These are phyloP conservation scores for Antitrichia curtipendula DNA, from an alignment of 225 moss, liverwort and hornwort genomes.

Conservation along the genomic window DNA sequence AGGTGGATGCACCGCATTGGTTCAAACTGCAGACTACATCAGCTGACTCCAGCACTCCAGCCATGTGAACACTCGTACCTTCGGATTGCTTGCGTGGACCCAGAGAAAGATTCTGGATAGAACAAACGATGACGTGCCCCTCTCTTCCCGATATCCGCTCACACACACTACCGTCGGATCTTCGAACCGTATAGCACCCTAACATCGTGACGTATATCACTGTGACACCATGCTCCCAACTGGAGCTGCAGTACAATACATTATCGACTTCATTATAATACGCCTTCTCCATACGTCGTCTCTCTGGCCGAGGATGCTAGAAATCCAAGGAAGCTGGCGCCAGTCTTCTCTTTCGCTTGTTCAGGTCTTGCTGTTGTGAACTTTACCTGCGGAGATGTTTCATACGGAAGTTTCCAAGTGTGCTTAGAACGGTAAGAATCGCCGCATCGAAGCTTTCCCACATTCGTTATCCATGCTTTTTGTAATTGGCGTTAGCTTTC, in stretches of 20 bases:
- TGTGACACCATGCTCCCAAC: neutral
- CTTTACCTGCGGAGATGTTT: neutral
- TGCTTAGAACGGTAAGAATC: neutral
- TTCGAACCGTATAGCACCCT: neutral
- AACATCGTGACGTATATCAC: neutral
- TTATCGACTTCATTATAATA: neutral
- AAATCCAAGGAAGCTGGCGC: neutral
- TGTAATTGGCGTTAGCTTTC: neutral
- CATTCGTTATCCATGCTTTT: neutral
- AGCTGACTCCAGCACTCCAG: neutral
- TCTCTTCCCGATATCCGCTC: neutral
- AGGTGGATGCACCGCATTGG: neutral
- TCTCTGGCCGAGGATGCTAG: neutral
- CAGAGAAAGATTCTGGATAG: constrained; percentile 5
- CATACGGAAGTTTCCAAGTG: neutral
- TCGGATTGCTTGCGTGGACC: neutral
- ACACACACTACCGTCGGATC: neutral
- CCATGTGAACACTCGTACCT: neutral
- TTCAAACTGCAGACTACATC: neutral
- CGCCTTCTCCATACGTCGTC: neutral
- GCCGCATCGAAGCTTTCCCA: neutral
- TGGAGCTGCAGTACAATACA: neutral
- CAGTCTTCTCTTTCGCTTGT: neutral
- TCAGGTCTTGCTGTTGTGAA: neutral
- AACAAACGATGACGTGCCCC: neutral